phyloP scores from a whole-genome alignment of 192 early-diverging fungal species.

The Chytriomyces hyalinus region DNA sequence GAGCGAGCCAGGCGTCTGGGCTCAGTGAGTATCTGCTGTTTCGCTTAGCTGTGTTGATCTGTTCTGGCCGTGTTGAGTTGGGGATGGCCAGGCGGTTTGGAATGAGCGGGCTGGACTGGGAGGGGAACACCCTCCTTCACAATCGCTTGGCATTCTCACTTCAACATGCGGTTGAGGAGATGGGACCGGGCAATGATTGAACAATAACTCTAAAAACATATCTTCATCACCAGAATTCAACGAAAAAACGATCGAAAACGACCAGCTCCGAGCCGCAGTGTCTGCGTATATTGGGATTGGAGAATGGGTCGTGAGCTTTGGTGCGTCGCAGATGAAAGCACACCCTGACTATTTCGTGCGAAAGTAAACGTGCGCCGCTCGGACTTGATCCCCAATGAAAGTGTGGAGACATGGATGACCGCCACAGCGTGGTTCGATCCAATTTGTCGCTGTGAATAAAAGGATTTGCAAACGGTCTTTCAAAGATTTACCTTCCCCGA shows the following conservation, averaged over 20 bases:
- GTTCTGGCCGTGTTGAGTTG: no score
- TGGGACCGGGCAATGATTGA: not conserved
- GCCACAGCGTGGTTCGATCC: not conserved
- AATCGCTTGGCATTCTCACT: not conserved
- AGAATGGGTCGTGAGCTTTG: constrained; percentile 44
- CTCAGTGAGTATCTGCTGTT: constrained; percentile 31
- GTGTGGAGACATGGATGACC: not conserved
- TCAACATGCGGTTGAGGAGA: not conserved
- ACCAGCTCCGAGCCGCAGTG: constrained; percentile 38
- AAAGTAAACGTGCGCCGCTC: not conserved
- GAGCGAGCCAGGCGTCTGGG: constrained; percentile 39
- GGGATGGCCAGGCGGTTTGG: not conserved
- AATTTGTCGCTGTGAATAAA: no score
- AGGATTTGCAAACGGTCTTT: no score
- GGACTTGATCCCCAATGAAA: not conserved
- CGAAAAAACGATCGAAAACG: constrained; percentile 49
- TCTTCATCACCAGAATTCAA: constrained; percentile 37
- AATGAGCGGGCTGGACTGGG: not conserved
- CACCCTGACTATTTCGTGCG: constrained; percentile 39
- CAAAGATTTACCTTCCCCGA: no score
- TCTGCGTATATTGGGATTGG: constrained; percentile 41
- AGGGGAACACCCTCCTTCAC: not conserved
- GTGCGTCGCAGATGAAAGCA: constrained; percentile 42
- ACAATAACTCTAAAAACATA: not conserved
- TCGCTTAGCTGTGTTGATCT: not conserved